Percentiles rank a stretch among this genome's conserved stretches.
Conservation (phyloP, 441 rosid species). For the Populus trichocarpa region DNA sequence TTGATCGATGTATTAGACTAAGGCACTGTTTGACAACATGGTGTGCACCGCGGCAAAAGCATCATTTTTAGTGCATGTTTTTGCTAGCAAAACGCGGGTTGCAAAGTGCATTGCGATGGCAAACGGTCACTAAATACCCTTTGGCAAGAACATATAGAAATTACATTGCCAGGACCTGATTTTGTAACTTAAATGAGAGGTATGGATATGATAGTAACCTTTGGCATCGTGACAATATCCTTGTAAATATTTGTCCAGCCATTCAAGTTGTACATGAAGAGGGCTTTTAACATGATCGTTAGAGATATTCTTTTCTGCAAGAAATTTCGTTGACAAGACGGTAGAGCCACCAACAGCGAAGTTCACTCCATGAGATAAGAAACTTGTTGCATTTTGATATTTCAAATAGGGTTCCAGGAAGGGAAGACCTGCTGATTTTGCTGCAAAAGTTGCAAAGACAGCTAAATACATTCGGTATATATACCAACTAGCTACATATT, state of each 20-base stretch:
- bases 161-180: too few relatives aligned
- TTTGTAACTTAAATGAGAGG: neutral
- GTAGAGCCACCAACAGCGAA: slow-evolving; percentile 16
- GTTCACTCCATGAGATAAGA: slow-evolving; percentile 2
- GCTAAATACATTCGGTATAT: too few relatives aligned
- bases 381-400: neutral
- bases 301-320: neutral
- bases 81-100: too few relatives aligned
- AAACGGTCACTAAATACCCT: too few relatives aligned
- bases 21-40: too few relatives aligned
- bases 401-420: slow-evolving; percentile 1
- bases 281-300: neutral
- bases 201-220: neutral
- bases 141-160: too few relatives aligned
- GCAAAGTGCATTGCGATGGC: too few relatives aligned
- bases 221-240: neutral
- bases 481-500: neutral
- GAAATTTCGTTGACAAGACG: neutral
- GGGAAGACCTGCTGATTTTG: slow-evolving; percentile 25
- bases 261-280: slow-evolving; percentile 7
- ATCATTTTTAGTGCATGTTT: too few relatives aligned
- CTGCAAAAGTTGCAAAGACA: neutral
- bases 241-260: slow-evolving; percentile 4
- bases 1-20: too few relatives aligned
- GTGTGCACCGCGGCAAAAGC: too few relatives aligned